Base-by-base conservation (phyloP, 2,329 filamentous ascomycete species). In the Fusarium pseudoanthophilum region DNA sequence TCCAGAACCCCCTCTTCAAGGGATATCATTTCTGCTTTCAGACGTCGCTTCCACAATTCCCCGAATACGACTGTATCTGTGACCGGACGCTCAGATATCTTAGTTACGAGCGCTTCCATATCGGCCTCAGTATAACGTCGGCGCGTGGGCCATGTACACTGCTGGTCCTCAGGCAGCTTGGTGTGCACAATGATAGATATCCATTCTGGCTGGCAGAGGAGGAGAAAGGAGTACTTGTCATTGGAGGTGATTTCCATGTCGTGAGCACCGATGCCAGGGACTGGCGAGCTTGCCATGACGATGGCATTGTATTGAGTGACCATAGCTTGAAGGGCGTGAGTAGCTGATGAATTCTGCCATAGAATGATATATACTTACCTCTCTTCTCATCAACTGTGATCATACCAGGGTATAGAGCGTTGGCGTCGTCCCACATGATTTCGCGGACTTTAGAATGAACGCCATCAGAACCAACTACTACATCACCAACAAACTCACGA, bases 321-420 rank as follows among this genome's bases (percentile, higher is more conserved):
- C 45, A 48, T 48, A 11, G 45, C 45, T 48, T n/a, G 2, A 8
- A 9, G 7, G 11, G 1, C 16, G 20, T 48, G 20, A 48, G 26
- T 10, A 15, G 4, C 6, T n/a, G 6, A n/a, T 10, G 4, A 30
- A 4, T 14, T 8, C 26, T 11, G 9, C 5, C 5, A 11, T 16
- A 20, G 18, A 10, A 20, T 4, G 4, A 15, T n/a, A 8, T 9
- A n/a, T 11, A 13, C 20, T n/a, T 20, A 30, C 28, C 20, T 49
- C 46, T 16, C 46, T n/a, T 49, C 20, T 16, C 14, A 1, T n/a
- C 5, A 8, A 30, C 46, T 16, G 46, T 49, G 20, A n/a, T 30
- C 14, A 30, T 49, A 4, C 28, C 46, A 30, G 28, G 28, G 10
- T 7, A 5, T 3, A n/a, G 4, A n/a, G 28, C 10, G 4, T 49